Base-by-base conservation (phyloP, 768 basidiomycete species). In the Boletales sp. region DNA sequence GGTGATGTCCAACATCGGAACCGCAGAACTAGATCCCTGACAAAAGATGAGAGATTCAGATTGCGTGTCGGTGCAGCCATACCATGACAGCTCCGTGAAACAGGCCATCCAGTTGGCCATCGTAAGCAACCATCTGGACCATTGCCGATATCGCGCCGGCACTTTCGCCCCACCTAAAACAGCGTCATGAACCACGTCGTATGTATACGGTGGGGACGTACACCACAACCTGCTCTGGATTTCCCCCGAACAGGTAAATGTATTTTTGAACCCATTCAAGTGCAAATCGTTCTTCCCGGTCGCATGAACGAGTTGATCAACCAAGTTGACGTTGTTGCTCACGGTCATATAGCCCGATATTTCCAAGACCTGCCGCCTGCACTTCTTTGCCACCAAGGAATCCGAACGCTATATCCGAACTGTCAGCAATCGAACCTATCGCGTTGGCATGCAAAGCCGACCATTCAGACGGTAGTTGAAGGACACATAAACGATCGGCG, bases 191-290 rank as follows among this genome's bases (percentile, higher is more conserved):
- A 12, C 9, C 14, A 11, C 5, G 6, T 32, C 25, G 10, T 8
- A 10, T 15, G 19, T 10, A 35, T 18, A 1, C 12, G 6, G 19
- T 19, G 3, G 30, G 34, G 5, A 50, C 55, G 52, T 44, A 66
- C 64, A 64, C 42, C n/a, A 55, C 55, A 5, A 70, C 69, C 39
- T 62, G 69, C 3, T 43, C 35, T 3, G 66, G 65, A 49, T 76
- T 64, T 31, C 76, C 76, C 5, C 76, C 74, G 51, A 75, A 76
- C 0, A 63, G 55, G 19, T 51, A 55, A 35, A 76, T 72, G 53
- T 77, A 70, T 50, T 70, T 63, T 39, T 74, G 69, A 2, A 75
- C 67, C 74, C 74, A 77, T 46, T 73, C 58, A 5, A 77, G 58
- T 3, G 71, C 73, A 18, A 67, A 56, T 9, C 67, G 58, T 41